phyloP scores from a whole-genome alignment of 2,329 filamentous ascomycete genomes.

The Penicillium brevicompactum region DNA sequence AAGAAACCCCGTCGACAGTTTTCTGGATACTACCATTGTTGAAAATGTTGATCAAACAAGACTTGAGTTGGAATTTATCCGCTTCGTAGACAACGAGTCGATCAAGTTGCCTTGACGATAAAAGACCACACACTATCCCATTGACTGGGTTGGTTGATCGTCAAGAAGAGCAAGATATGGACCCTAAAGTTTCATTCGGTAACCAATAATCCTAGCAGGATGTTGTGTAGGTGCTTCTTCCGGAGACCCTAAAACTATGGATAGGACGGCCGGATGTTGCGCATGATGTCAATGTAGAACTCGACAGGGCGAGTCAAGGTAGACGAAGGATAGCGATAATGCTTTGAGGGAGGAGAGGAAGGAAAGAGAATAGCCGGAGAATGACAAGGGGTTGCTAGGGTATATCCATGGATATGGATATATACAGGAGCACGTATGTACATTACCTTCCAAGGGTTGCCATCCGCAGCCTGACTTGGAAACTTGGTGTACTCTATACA shows the following conservation, averaged over 20 bases:
- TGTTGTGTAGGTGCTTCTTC: neutral
- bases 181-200: conserved; percentile 10
- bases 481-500: too few relatives aligned
- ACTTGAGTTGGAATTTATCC: conserved; percentile 6
- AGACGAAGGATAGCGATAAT: too few relatives aligned
- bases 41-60: conserved; percentile 12
- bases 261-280: neutral
- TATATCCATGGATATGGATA: too few relatives aligned
- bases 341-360: too few relatives aligned
- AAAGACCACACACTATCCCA: conserved; percentile 10
- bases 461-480: too few relatives aligned
- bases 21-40: conserved; percentile 2
- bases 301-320: too few relatives aligned
- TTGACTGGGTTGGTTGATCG: neutral
- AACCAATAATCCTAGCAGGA: conserved; percentile 12
- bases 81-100: conserved; percentile 15
- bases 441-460: too few relatives aligned
- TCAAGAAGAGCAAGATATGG: conserved; percentile 12
- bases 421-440: too few relatives aligned
- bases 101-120: conserved; percentile 12
- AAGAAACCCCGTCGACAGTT: conserved; percentile 7
- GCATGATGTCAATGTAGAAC: too few relatives aligned
- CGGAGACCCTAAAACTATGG: conserved; percentile 3
- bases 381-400: too few relatives aligned
- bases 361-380: too few relatives aligned